These are phyloP conservation scores for Malus domestica DNA, from an alignment of 306 rosid genomes.

Conservation along the genomic window DNA sequence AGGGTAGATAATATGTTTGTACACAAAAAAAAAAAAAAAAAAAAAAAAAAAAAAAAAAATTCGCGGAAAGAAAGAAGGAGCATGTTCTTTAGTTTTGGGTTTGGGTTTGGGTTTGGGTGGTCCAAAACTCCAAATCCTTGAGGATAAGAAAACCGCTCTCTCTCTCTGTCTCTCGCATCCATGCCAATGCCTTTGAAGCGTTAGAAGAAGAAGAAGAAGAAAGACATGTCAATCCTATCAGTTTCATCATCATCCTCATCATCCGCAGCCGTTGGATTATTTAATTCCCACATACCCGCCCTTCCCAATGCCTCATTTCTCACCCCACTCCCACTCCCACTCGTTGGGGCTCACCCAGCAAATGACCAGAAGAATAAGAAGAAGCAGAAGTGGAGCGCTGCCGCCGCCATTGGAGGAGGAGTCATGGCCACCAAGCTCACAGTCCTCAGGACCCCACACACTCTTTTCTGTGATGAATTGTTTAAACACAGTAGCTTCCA, in stretches of 20 bases:
- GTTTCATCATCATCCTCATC: neutral
- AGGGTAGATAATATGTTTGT: too few species aligned
- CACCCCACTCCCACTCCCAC: neutral
- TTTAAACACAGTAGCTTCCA: neutral
- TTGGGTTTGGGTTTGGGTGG: neutral
- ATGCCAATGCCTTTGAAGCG: neutral
- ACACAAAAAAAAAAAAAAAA: too few species aligned
- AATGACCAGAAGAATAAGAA: neutral
- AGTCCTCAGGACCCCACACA: neutral
- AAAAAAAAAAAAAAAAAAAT: too few species aligned
- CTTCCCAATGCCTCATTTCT: neutral
- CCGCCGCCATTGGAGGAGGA: neutral
- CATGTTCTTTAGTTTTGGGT: too few species aligned
- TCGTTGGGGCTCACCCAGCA: neutral
- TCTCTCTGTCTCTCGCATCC: neutral
- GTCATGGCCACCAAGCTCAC: neutral
- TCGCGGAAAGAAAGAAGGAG: too few species aligned
- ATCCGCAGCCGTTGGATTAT: neutral
- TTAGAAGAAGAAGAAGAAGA: neutral
- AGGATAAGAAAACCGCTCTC: slow-evolving; percentile 13
- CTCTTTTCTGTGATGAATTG: neutral
- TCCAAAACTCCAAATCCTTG: slow-evolving; percentile 10
- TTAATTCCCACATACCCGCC: neutral
- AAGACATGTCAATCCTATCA: slow-evolving; percentile 12
- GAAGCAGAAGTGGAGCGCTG: neutral